These are phyloP conservation scores for Ambispora gerdemannii DNA, from an alignment of 192 early-diverging fungal species.

Conservation along the genomic window DNA sequence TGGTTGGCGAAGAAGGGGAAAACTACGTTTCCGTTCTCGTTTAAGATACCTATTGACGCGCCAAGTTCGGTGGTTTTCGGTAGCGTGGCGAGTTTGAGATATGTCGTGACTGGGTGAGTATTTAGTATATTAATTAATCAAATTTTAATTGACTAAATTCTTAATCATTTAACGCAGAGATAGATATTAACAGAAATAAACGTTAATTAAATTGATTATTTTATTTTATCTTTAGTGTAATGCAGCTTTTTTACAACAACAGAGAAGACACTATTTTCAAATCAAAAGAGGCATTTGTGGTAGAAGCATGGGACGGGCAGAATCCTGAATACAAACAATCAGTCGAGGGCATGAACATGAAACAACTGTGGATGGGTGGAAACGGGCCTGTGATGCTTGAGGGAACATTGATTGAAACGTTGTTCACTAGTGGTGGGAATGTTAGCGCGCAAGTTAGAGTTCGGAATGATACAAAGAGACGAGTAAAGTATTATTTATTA, in stretches of 20 bases:
- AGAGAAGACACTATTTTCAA: slow-evolving; percentile 53
- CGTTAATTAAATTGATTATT: neutral
- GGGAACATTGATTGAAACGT: slow-evolving; percentile 35
- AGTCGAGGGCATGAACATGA: slow-evolving; percentile 36
- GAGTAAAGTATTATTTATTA: too few species aligned
- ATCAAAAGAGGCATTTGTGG: slow-evolving; percentile 58
- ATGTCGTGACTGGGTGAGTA: slow-evolving; percentile 58
- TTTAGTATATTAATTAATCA: neutral
- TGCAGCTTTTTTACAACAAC: slow-evolving; percentile 53
- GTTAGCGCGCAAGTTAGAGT: slow-evolving; percentile 45
- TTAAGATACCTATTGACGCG: slow-evolving; percentile 57
- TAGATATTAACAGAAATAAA: too few species aligned
- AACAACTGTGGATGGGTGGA: slow-evolving; percentile 45
- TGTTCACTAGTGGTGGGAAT: slow-evolving; percentile 44
- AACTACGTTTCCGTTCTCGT: slow-evolving; percentile 63
- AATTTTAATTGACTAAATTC: too few species aligned
- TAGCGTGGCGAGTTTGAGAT: slow-evolving; percentile 48
- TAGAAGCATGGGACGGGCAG: slow-evolving; percentile 49
- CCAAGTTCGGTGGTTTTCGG: slow-evolving; percentile 55
- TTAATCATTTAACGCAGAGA: neutral
- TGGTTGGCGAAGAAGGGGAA: slow-evolving; percentile 64
- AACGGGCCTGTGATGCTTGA: slow-evolving; percentile 38
- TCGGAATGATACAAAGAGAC: slow-evolving; percentile 47
- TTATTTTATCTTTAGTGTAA: slow-evolving; percentile 35
- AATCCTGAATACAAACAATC: slow-evolving; percentile 41